Conservation (phyloP, 805 yeast species). For the Candida germanica region DNA sequence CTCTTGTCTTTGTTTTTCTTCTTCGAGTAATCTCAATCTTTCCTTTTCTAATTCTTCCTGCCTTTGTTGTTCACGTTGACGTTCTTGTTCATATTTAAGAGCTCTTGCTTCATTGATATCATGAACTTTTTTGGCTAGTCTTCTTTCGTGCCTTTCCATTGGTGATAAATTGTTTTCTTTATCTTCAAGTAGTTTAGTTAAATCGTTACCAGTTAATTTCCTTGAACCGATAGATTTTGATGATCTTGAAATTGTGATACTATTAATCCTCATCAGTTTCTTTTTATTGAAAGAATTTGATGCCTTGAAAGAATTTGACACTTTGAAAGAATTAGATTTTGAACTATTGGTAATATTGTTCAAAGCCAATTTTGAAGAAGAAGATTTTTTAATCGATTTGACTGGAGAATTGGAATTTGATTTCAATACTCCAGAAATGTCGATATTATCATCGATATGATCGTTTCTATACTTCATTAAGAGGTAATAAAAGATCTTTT, state of each 20-base stretch:
- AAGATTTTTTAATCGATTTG: constrained; percentile 15
- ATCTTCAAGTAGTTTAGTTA: constrained; percentile 5
- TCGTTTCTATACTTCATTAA: constrained; percentile 71
- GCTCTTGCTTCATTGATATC: constrained; percentile 20
- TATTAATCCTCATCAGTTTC: constrained; percentile 22
- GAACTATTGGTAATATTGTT: constrained; percentile 30
- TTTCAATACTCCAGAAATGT: constrained; percentile 28
- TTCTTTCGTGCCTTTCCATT: constrained; percentile 15
- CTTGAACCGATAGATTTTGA: constrained; percentile 13
- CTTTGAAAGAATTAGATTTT: constrained; percentile 11
- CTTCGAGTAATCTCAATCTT: not conserved
- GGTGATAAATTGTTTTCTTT: constrained; percentile 6
- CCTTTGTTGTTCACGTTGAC: constrained; percentile 9
- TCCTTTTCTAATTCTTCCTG: constrained; percentile 1
- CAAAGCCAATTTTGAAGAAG: constrained; percentile 17
- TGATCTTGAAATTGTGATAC: constrained; percentile 22
- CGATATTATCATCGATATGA: constrained; percentile 35
- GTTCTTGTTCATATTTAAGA: constrained; percentile 16
- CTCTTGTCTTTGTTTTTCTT: not conserved
- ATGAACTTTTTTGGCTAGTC: constrained; percentile 20
- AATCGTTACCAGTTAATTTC: constrained; percentile 9
- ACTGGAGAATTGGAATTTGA: constrained; percentile 22
- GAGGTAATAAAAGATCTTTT: constrained; percentile 77
- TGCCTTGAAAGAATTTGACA: constrained; percentile 26
- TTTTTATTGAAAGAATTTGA: constrained; percentile 38